Base-by-base conservation (phyloP, 1,139 yeast species). In the Protomyces inouyei region DNA sequence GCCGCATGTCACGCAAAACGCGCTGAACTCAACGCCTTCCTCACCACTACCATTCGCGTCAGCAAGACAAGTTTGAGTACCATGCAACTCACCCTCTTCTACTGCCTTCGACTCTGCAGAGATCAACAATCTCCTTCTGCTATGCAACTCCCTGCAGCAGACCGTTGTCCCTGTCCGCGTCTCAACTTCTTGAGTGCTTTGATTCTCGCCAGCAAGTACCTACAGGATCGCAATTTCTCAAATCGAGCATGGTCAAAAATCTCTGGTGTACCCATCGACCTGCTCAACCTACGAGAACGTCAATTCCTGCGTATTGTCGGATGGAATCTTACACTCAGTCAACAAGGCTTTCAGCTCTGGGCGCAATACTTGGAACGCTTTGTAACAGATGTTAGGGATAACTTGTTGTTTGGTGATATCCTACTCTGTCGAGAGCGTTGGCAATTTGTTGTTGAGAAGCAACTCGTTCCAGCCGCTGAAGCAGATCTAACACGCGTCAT, bases 241-340 rank as follows among this genome's bases (percentile, higher is more conserved):
- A 80, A 86, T 69, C 80, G 79, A 69, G 83, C 88, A n/a, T 88
- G 96, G 96, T 78, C 87, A 63, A 84, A 83, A 71, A 85, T 88
- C 60, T 83, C 89, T 61, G 93, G 95, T 0, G 77, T 85, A 69
- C 70, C 80, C 57, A 61, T 70, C n/a, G 70, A 74, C 53, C 83
- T 81, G 66, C 77, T 88, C 67, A 78, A 78, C 67, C 70, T 72
- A 12, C 77, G 85, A 66, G 95, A 88, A 75, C 71, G 81, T 43
- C 75, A 78, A n/a, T 78, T 87, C 51, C 78, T 88, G 57, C 57
- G 52, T 12, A 59, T 52, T 25, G 45, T 55, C 5, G 35, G 52
- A 3, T 59, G 63, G 63, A 59, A 52, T 21, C 52, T 59, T 14
- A 43, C 53, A 28, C 45, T 59, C 43, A 52, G 38, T 9, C 56